phyloP scores from a whole-genome alignment of 2,329 filamentous ascomycete genomes.

The Apiospora kogelbergensis region DNA sequence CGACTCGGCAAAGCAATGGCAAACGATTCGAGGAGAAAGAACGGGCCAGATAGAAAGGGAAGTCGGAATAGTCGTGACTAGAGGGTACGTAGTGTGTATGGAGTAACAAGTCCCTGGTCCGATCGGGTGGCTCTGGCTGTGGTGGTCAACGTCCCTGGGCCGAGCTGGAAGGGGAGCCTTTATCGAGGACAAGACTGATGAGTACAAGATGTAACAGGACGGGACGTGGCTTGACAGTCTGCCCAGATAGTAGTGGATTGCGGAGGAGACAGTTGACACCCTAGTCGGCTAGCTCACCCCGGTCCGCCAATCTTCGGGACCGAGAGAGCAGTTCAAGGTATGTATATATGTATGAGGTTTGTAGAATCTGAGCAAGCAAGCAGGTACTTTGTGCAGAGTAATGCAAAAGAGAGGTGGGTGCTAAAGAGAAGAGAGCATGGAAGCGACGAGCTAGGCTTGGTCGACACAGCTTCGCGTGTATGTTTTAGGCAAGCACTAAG shows the following conservation, averaged over 20 bases:
- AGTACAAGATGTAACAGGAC: background rate
- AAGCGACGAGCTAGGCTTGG: conserved; percentile 1
- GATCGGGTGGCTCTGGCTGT: background rate
- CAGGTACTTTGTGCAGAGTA: background rate
- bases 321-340: conserved; percentile 6
- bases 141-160: background rate
- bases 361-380: background rate
- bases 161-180: background rate
- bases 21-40: conserved; percentile 16
- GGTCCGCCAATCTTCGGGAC: conserved; percentile 6
- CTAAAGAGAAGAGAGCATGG: background rate
- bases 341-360: no score
- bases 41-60: conserved; percentile 11
- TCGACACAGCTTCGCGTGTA: background rate
- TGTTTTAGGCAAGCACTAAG: conserved; percentile 10
- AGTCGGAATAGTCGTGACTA: conserved; percentile 11
- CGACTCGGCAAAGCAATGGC: conserved; percentile 7
- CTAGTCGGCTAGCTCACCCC: background rate
- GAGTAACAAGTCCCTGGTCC: background rate
- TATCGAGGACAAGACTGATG: background rate
- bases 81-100: background rate
- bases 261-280: conserved; percentile 5
- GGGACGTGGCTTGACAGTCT: conserved; percentile 3
- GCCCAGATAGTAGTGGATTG: conserved; percentile 7
- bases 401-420: background rate